A percentile compares a stretch with the other conserved stretches of the same genome.
Evolutionary conservation across 495 filamentous ascomycete genomes (phyloP).

Genomic region (Xylona heveae): DNA sequence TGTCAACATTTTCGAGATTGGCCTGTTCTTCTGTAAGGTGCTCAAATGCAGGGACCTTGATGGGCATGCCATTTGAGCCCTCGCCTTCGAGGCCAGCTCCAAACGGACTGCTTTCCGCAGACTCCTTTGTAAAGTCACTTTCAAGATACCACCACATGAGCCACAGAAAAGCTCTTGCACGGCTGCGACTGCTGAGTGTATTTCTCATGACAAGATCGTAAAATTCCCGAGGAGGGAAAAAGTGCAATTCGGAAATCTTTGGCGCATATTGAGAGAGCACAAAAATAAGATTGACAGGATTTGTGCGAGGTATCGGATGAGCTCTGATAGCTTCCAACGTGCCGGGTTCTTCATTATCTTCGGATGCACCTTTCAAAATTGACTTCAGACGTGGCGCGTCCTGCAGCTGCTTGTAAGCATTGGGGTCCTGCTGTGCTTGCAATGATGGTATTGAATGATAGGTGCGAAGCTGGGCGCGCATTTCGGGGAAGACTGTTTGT

Average conservation of each 20-base stretch:
- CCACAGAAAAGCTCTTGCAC: conserved; percentile 86
- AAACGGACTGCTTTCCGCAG: conserved; percentile 73
- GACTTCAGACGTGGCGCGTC: conserved; percentile 93
- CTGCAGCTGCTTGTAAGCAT: conserved; percentile 93
- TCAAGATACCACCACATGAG: conserved; percentile 99
- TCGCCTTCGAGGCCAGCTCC: conserved; percentile 47
- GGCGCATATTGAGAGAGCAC: conserved; percentile 78
- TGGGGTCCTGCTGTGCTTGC: conserved; percentile 84
- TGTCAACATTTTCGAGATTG: conserved; percentile 74
- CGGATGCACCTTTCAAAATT: conserved; percentile 89
- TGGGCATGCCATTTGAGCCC: conserved; percentile 38
- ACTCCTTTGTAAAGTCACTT: conserved; percentile 72
- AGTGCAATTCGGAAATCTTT: conserved; percentile 84
- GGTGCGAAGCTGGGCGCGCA: conserved; percentile 93
- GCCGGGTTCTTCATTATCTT: conserved; percentile 65
- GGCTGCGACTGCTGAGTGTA: conserved; percentile 58
- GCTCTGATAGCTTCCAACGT: conserved; percentile 65
- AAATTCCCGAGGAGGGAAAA: conserved; percentile 70
- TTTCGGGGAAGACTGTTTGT: conserved; percentile 80
- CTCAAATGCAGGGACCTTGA: conserved; percentile 66
- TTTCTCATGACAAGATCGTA: conserved; percentile 90
- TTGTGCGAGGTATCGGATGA: conserved; percentile 54
- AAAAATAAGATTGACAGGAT: conserved; percentile 93
- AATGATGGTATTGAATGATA: conserved; percentile 96
- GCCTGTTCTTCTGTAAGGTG: conserved; percentile 58